Conservation (phyloP, 2,329 filamentous ascomycete genomes). For the Hawksworthiomyces lignivorus region DNA sequence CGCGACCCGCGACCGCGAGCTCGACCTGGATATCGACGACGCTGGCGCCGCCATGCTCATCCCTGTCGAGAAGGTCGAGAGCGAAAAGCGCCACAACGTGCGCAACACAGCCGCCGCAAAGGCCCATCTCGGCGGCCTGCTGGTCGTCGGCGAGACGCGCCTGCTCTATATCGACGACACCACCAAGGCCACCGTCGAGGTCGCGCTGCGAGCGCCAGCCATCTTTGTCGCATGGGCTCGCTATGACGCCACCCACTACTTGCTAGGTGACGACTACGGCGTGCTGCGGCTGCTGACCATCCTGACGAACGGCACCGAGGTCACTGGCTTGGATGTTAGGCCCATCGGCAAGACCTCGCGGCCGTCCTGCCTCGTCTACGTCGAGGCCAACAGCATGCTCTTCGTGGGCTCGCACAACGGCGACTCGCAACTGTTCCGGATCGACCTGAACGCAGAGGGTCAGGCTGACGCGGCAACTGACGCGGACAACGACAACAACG, state of each 20-base stretch:
- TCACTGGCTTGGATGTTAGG: slow-evolving; percentile 65
- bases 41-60: slow-evolving; percentile 54
- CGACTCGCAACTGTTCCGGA: slow-evolving; percentile 74
- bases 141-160: slow-evolving; percentile 72
- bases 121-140: slow-evolving; percentile 59
- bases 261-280: slow-evolving; percentile 91
- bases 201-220: slow-evolving; percentile 62
- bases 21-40: slow-evolving; percentile 45
- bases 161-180: slow-evolving; percentile 80
- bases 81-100: slow-evolving; percentile 53
- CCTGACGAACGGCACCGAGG: slow-evolving; percentile 55
- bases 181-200: slow-evolving; percentile 57
- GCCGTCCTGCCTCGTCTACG: slow-evolving; percentile 70
- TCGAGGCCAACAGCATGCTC: slow-evolving; percentile 61
- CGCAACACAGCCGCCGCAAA: slow-evolving; percentile 39
- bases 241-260: slow-evolving; percentile 71
- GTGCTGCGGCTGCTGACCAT: slow-evolving; percentile 79
- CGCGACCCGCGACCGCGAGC: slow-evolving; percentile 44
- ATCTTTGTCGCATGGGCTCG: slow-evolving; percentile 90
- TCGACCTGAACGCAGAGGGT: slow-evolving; percentile 43
- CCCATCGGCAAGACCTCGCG: slow-evolving; percentile 61
- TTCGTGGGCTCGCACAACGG: slow-evolving; percentile 91
- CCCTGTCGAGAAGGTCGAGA: slow-evolving; percentile 47
- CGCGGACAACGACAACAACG: background rate
- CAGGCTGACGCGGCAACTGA: slow-evolving; percentile 12